Percentiles rank a stretch among this genome's conserved stretches.
These are phyloP conservation scores for Peronosclerospora sorghi DNA, from an alignment of 352 stramenopile species.

Conservation along the genomic window DNA sequence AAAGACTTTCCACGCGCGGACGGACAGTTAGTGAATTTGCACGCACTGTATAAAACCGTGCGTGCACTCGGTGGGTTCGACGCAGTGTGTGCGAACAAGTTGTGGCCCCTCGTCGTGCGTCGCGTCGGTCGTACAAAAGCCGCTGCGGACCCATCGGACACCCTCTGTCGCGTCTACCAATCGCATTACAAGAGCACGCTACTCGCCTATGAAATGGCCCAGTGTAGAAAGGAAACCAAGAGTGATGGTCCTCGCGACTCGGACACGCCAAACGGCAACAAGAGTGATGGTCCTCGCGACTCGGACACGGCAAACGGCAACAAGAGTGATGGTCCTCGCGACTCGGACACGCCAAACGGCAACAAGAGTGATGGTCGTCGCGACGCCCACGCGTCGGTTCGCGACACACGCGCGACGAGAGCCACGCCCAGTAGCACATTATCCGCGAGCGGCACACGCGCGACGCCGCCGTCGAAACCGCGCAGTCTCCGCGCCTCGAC, in stretches of 20 bases:
- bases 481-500: constrained; percentile 28
- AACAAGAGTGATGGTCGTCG: not conserved
- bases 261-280: constrained; percentile 3
- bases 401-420: constrained; percentile 7
- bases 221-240: constrained; percentile 10
- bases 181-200: constrained; percentile 41
- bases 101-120: constrained; percentile 50
- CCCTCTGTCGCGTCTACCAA: constrained; percentile 42
- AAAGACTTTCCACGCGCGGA: constrained; percentile 59
- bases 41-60: constrained; percentile 59
- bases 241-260: constrained; percentile 1
- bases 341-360: constrained; percentile 4
- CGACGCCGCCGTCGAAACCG: constrained; percentile 37
- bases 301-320: constrained; percentile 2
- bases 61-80: constrained; percentile 38
- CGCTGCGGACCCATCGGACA: constrained; percentile 28
- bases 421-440: constrained; percentile 6
- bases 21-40: constrained; percentile 62
- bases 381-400: constrained; percentile 3
- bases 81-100: constrained; percentile 20
- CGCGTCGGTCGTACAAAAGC: constrained; percentile 47
- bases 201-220: constrained; percentile 42
- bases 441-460: constrained; percentile 9
- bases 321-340: not conserved
- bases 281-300: not conserved